These are phyloP conservation scores for Wickerhamiella azymoides DNA, from an alignment of 805 yeast species.

Conservation along the genomic window DNA sequence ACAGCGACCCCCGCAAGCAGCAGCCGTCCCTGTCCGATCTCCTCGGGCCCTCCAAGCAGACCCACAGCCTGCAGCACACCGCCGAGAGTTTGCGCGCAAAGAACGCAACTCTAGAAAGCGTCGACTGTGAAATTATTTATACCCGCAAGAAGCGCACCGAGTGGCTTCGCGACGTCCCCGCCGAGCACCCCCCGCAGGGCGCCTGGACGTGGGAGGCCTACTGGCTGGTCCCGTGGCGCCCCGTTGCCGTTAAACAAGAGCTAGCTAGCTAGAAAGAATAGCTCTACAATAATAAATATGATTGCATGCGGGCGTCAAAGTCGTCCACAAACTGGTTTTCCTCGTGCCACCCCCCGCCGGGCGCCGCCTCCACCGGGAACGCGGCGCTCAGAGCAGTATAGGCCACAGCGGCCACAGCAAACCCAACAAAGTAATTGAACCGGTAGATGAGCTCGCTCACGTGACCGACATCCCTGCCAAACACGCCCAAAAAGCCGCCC, in stretches of 20 bases:
- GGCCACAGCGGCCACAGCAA: slow-evolving; percentile 39
- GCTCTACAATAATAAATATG: slow-evolving; percentile 1
- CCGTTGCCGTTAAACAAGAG: slow-evolving; percentile 34
- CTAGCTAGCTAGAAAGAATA: not conserved
- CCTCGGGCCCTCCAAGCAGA: not conserved
- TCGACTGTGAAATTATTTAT: slow-evolving; percentile 1
- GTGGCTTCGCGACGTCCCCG: not conserved
- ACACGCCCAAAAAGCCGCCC: slow-evolving; percentile 71
- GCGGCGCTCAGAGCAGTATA: slow-evolving; percentile 33
- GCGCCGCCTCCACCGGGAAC: slow-evolving; percentile 13
- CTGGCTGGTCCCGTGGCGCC: slow-evolving; percentile 6
- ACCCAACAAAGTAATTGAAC: slow-evolving; percentile 62
- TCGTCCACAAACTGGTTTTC: slow-evolving; percentile 17
- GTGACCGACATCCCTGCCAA: slow-evolving; percentile 54
- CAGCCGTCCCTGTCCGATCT: slow-evolving; percentile 1
- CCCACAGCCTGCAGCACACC: not conserved
- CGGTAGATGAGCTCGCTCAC: slow-evolving; percentile 62
- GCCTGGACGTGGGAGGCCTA: slow-evolving; percentile 12
- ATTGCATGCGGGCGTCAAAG: slow-evolving; percentile 11
- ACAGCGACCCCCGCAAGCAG: not conserved
- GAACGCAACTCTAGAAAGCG: not conserved
- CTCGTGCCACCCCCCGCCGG: slow-evolving; percentile 18
- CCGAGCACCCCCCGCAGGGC: slow-evolving; percentile 1
- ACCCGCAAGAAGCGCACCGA: not conserved
- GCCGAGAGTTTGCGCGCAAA: not conserved